Base-by-base conservation (phyloP, 148 eudicot genomes). In the Fagopyrum tataricum region DNA sequence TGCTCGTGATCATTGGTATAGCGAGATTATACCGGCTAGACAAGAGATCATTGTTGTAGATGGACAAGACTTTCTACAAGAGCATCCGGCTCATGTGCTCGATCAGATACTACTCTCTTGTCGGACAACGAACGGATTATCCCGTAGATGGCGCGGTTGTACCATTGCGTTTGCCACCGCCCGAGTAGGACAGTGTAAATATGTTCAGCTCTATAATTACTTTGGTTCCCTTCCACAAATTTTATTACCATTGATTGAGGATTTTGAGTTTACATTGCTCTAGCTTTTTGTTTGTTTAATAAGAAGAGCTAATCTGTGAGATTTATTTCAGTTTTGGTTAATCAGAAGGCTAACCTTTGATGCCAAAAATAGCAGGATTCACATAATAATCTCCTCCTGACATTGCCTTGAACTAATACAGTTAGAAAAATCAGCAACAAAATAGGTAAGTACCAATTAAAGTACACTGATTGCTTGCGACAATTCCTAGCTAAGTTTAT, bases 61-160 rank as follows among this genome's bases (percentile, higher is more conserved):
- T 69, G 97, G 82, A 42, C 89, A 79, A 42, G 76, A 76, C 4
- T 79, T 73, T 0, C 51, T 81, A 44, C 73, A 72, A 31, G 97
- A 87, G 73, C 81, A 87, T 39, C 97, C 93, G 8, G 88, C 99
- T 8, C 98, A 95, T 61, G 84, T 96, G 67, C 87, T 96, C 46
- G 97, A n/a, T n/a, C n/a, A n/a, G 94, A 1, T 92, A 96, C 69
- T 89, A 81, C 76, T 96, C 99, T 0, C 96, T 96, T 70, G 94
- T 89, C 5, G 96, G 97, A 6, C 91, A 72, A 53, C 89, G 99
- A 79, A 84, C 79, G 1, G 99, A 96, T 81, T 83, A 84, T 74
- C 97, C 96, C 0, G 73, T 68, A 7, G 76, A 75, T 75, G 31
- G 68, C 18, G 66, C 88, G 1, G 96, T 96, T 58, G 74, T 41